phyloP scores from a whole-genome alignment of 257 asterid species.

The Jacaranda copaia region DNA sequence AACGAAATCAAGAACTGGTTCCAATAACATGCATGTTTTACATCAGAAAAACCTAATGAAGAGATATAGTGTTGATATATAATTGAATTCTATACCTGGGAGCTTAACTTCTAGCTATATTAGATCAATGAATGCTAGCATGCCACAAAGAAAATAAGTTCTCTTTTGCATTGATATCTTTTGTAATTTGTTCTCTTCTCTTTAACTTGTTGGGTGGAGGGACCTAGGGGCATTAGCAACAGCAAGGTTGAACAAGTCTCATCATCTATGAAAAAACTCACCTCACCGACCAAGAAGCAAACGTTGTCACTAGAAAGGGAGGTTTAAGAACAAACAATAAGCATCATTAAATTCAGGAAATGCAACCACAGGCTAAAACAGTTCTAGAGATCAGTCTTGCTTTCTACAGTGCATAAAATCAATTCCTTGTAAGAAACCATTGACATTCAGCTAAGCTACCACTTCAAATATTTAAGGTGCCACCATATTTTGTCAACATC shows the following conservation, averaged over 20 bases:
- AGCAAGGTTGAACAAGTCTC: not conserved
- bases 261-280: not conserved
- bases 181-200: not conserved
- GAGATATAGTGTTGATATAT: not conserved
- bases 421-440: constrained; percentile 19
- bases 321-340: not conserved
- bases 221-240: not conserved
- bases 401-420: not conserved
- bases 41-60: constrained; percentile 3
- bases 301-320: constrained; percentile 10
- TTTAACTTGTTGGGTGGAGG: not conserved
- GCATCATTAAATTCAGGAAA: constrained; percentile 17
- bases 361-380: not conserved
- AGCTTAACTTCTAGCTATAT: not conserved
- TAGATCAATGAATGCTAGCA: not conserved
- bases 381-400: not conserved
- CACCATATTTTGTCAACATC: constrained; percentile 3
- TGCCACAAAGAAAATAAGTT: not conserved
- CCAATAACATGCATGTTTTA: constrained; percentile 3
- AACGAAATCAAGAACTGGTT: not conserved
- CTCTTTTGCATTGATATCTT: not conserved
- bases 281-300: constrained; percentile 6
- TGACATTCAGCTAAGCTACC: not conserved
- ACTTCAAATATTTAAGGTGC: not conserved
- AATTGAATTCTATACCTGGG: not conserved